Conservation (phyloP, 768 basidiomycete species). For the Boletus barrowsii region DNA sequence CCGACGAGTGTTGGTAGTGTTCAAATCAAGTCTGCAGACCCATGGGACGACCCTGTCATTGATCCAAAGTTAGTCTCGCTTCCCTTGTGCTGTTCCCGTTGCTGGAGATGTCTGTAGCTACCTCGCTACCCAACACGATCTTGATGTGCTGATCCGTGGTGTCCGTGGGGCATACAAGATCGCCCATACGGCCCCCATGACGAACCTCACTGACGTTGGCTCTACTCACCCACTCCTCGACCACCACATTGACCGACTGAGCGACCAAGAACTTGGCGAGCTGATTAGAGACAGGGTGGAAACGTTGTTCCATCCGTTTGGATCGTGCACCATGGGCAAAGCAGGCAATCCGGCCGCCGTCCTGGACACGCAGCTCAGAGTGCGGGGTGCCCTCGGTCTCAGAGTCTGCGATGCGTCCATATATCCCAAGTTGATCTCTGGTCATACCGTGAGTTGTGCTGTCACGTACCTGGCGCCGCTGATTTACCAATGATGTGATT, state of each 20-base stretch:
- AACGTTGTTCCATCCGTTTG: slow-evolving; percentile 45
- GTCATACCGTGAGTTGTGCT: slow-evolving; percentile 41
- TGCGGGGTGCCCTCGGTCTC: slow-evolving; percentile 42
- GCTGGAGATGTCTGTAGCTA: slow-evolving; percentile 32
- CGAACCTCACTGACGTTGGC: slow-evolving; percentile 33
- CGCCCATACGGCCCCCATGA: slow-evolving; percentile 37
- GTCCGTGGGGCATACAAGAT: slow-evolving; percentile 38
- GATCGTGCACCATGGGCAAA: slow-evolving; percentile 37
- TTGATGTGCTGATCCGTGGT: slow-evolving; percentile 40
- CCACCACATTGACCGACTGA: slow-evolving; percentile 33
- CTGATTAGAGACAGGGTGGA: slow-evolving; percentile 33
- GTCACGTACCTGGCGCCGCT: not conserved
- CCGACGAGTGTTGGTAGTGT: slow-evolving; percentile 44
- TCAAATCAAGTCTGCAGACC: slow-evolving; percentile 38
- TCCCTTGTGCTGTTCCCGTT: not conserved
- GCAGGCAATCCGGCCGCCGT: slow-evolving; percentile 41
- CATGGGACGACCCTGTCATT: slow-evolving; percentile 41
- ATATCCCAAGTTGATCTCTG: slow-evolving; percentile 41
- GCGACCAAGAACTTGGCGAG: slow-evolving; percentile 35
- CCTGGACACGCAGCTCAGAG: slow-evolving; percentile 40
- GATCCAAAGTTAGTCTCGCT: slow-evolving; percentile 38
- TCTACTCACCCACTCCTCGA: slow-evolving; percentile 33
- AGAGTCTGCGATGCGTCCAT: slow-evolving; percentile 47
- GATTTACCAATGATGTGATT: not conserved
- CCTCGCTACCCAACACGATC: slow-evolving; percentile 39